Conservation (phyloP, 441 rosid genomes). For the Adansonia madagascariensis region DNA sequence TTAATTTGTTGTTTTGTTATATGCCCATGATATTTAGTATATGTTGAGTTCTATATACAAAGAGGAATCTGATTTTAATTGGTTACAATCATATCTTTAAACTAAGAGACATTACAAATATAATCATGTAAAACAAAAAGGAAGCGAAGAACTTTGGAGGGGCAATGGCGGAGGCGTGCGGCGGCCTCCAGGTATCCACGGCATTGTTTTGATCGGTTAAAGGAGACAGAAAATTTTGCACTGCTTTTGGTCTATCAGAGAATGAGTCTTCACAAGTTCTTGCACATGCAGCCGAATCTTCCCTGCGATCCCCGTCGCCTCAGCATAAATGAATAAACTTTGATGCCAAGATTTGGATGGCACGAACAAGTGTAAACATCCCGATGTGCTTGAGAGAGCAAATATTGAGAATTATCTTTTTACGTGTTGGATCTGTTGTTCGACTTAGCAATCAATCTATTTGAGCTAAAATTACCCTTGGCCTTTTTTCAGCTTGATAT, state of each 20-base stretch:
- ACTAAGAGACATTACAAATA: background rate
- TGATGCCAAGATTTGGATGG: background rate
- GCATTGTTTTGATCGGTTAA: slow-evolving; percentile 1
- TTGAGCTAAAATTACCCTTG: slow-evolving; percentile 3
- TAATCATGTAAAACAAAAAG: background rate
- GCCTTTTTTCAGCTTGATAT: background rate
- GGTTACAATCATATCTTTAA: background rate
- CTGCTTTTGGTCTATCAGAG: background rate
- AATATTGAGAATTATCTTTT: background rate
- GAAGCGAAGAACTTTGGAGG: background rate
- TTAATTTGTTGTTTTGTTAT: background rate
- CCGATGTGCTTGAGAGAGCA: background rate
- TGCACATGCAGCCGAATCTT: background rate
- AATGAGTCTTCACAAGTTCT: background rate
- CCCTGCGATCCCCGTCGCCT: background rate
- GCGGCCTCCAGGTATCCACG: background rate
- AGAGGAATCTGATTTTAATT: background rate
- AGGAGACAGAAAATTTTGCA: background rate
- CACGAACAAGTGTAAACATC: background rate
- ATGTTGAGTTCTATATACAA: background rate
- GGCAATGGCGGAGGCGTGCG: background rate
- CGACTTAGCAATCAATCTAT: background rate
- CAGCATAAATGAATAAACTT: background rate
- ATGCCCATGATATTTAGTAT: background rate
- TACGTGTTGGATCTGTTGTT: background rate